Percentiles rank a stretch among this genome's conserved stretches.
Evolutionary conservation across 2,329 filamentous ascomycete species (phyloP).

Genomic region (Daldinia sp.): DNA sequence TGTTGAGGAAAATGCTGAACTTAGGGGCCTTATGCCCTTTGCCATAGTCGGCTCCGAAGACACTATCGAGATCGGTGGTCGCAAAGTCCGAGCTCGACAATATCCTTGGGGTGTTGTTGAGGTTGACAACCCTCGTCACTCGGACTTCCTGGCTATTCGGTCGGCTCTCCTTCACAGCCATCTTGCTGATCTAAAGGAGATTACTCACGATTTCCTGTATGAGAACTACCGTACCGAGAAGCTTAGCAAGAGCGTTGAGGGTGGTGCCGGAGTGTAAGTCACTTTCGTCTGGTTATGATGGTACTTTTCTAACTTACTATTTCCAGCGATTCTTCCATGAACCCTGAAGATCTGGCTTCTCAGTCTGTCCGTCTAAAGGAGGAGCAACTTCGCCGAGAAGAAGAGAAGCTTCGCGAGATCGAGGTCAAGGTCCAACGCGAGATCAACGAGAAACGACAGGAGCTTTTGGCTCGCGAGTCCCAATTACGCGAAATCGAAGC

Average conservation of each 20-base stretch:
- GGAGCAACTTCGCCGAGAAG: slow-evolving; percentile 97
- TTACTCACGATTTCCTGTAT: slow-evolving; percentile 99
- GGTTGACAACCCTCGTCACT: slow-evolving; percentile 98
- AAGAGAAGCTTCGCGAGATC: slow-evolving; percentile 99
- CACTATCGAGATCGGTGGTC: slow-evolving; percentile 89
- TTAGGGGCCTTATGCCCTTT: slow-evolving; percentile 97
- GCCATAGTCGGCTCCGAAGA: slow-evolving; percentile 99
- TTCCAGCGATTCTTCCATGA: slow-evolving; percentile 84
- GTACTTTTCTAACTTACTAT: slow-evolving; percentile 44
- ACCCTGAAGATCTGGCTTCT: slow-evolving; percentile 94
- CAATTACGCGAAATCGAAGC: slow-evolving; percentile 99
- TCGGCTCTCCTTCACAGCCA: slow-evolving; percentile 97
- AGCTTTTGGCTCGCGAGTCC: slow-evolving; percentile 94
- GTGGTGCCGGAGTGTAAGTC: slow-evolving; percentile 85
- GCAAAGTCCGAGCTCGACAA: slow-evolving; percentile 91
- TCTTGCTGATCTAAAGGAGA: slow-evolving; percentile 97
- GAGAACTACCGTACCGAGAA: slow-evolving; percentile 99
- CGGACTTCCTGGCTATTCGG: slow-evolving; percentile 96
- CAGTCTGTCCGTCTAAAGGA: slow-evolving; percentile 99
- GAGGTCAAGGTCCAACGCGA: slow-evolving; percentile 99
- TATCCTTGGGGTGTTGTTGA: slow-evolving; percentile 99
- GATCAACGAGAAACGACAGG: slow-evolving; percentile 99
- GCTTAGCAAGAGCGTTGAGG: slow-evolving; percentile 98
- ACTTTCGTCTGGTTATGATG: slow-evolving; percentile 6
- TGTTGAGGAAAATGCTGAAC: slow-evolving; percentile 97